Conservation (phyloP, 2,329 filamentous ascomycete genomes). For the Westerdykella sp. region DNA sequence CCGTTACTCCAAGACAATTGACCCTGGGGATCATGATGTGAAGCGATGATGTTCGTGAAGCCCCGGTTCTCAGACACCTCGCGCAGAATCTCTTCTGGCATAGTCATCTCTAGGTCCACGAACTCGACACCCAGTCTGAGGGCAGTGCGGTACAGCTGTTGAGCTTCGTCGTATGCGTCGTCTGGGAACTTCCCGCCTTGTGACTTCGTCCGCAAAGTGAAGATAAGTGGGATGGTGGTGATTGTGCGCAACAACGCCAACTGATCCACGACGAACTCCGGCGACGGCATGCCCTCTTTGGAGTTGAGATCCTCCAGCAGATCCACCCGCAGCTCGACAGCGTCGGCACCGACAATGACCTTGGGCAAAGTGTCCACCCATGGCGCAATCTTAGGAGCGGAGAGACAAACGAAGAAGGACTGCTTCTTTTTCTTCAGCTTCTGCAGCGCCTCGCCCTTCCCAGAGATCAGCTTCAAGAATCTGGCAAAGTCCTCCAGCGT, state of each 20-base stretch:
- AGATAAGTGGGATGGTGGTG: conserved; percentile 75
- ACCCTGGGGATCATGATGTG: conserved; percentile 82
- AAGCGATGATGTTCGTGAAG: conserved; percentile 80
- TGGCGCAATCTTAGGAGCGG: conserved; percentile 65
- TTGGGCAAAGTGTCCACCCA: conserved; percentile 60
- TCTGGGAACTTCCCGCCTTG: conserved; percentile 90
- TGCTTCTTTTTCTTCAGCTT: conserved; percentile 59
- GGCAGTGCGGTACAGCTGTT: conserved; percentile 70
- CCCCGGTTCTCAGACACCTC: conserved; percentile 63
- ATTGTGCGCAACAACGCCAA: conserved; percentile 69
- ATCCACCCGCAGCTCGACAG: conserved; percentile 90
- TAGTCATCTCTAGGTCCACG: conserved; percentile 84
- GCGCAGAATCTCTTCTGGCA: conserved; percentile 69
- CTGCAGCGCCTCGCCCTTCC: conserved; percentile 49
- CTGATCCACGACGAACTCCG: conserved; percentile 76
- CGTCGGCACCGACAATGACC: conserved; percentile 79
- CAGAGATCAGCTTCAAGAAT: conserved; percentile 65
- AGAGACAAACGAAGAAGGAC: conserved; percentile 91
- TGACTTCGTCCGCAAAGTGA: conserved; percentile 77
- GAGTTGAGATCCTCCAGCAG: conserved; percentile 67
- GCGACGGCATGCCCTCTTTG: conserved; percentile 51
- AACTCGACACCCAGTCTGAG: conserved; percentile 85
- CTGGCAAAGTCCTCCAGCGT: conserved; percentile 64
- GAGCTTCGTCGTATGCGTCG: conserved; percentile 60
- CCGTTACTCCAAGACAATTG: conserved; percentile 81